Base-by-base conservation (phyloP, 2,329 filamentous ascomycete species). In the Colletotrichum nymphaeae region DNA sequence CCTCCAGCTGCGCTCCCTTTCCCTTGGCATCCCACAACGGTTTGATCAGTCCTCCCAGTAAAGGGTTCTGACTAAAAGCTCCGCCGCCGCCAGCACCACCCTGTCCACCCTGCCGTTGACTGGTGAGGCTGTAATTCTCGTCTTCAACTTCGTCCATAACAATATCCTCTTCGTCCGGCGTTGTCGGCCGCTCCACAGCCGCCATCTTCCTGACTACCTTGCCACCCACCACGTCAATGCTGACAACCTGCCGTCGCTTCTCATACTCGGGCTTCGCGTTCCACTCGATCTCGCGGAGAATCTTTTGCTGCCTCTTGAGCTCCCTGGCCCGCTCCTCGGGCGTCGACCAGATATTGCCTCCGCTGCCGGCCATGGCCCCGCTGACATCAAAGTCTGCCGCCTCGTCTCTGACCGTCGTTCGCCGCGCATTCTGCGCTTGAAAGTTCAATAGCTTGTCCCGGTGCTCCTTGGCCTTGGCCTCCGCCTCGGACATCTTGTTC, bases 381-480 rank as follows among this genome's bases (percentile, higher is more conserved):
- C 81, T 81, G 3, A 89, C 85, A 67, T 91, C 89, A 76, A 91
- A 91, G 70, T 91, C 89, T 0, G 89, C 85, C 0, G 95, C 95
- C 83, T 98, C 95, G 78, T 98, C 95, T 49, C 95, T 90, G 19
- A 98, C 93, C 19, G 92, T 94, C 1, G 95, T 98, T 56, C 95
- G 88, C 72, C 90, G 90, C 0, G 95, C 94, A 76, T 97, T 98
- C 78, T 97, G 92, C 1, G 94, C 92, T 81, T 98, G 95, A 80
- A 95, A 98, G 1, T 87, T 88, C 12, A 98, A 88, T 1, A 98
- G 87, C 78, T 90, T 94, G 80, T 98, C 95, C 19, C 95, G 88
- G 78, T 98, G 95, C 75, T 93, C 91, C 69, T 92, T 90, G 1
- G 95, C 95, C 75, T 91, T 92, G 26, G 88, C 87, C 56, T 93